Conservation (phyloP, 345 rosid species). For the Eucalyptus coolabah region DNA sequence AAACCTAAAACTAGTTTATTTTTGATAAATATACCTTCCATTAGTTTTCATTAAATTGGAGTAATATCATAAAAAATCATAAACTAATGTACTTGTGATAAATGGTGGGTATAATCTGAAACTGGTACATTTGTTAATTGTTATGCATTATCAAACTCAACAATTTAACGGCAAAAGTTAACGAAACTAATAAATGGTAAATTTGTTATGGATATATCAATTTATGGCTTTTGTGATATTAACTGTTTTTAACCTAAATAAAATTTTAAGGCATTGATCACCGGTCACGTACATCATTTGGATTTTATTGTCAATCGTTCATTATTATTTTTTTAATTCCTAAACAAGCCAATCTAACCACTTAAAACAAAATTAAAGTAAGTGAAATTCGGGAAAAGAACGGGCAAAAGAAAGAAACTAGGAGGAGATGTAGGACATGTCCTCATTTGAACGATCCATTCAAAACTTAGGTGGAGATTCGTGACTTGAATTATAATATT, state of each 20-base stretch:
- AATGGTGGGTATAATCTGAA: no score
- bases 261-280: background rate
- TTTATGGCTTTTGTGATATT: no score
- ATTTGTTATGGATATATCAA: no score
- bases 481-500: background rate
- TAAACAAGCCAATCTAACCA: background rate
- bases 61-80: no score
- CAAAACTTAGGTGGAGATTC: background rate
- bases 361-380: background rate
- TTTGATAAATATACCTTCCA: no score
- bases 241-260: background rate
- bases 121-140: no score
- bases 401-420: background rate
- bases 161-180: no score
- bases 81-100: accelerated
- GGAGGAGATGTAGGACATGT: background rate
- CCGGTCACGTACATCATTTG: background rate
- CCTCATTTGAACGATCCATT: background rate
- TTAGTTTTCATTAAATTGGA: no score
- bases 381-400: background rate
- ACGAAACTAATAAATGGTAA: accelerated
- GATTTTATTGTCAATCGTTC: background rate
- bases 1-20: accelerated
- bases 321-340: background rate
- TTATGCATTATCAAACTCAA: no score